Base-by-base conservation (phyloP, 768 basidiomycete species). In the Hypholoma fasciculare region DNA sequence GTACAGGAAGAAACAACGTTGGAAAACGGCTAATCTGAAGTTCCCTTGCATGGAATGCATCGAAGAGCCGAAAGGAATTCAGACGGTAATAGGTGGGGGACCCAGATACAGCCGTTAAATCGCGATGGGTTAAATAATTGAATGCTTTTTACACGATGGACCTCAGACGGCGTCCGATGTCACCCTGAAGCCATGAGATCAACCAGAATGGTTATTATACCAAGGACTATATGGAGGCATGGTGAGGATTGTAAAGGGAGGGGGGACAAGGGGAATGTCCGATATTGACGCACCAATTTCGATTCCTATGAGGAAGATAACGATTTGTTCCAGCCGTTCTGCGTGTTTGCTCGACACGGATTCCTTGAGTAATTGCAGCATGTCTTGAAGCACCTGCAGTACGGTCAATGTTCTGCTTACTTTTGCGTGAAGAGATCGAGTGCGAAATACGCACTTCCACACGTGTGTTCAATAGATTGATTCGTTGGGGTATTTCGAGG, bases 301-400 rank as follows among this genome's bases (percentile, higher is more conserved):
- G 52, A 96, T 89, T 40, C 76, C 95, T 68, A 97, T 96, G 56
- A 97, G 78, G 50, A 85, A 87, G 61, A 97, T 96, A 61, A 97
- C 91, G 57, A 97, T 94, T 70, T 92, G 91, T 71, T 97, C 95
- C 7, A 97, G 80, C 23, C 93, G 84, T 72, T 97, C 95, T 1
- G 93, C 86, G 67, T 97, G 94, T 65, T 87, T 86, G 63, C 88
- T 94, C 26, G 92, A 92, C 23, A 96, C 95, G 11, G 92, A 92
- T 73, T 97, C 96, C 72, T 98, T 98, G 52, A 98, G 77, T 52
- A 98, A 82, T 68, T 94, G 90, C 11, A 98, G 84, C 92, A 98
- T 96, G 71, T 98, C 96, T 80, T 98, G 96, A 37, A 98, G 75
- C 51, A 98, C 92, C 92, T 95, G 63, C 42, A 58, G 61, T 48